Evolutionary conservation across 176 grass and related monocot genomes (phyloP), one percentile per base, ranked within the genome.

Genomic region (Tillandsia leiboldiana): DNA sequence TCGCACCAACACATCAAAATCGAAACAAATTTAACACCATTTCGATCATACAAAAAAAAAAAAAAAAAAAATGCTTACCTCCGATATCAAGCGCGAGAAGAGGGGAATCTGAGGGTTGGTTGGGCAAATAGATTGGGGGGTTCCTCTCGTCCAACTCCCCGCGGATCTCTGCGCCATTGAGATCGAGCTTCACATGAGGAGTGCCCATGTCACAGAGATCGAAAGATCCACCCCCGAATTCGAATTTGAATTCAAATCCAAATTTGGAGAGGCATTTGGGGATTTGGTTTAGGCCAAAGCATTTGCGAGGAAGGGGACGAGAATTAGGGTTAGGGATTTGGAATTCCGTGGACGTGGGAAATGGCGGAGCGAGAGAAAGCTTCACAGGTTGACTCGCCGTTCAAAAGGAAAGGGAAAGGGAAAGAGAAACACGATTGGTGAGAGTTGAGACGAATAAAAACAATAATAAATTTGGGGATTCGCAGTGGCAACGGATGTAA

Each of bases 31-130:
- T 47, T 11, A 13, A 17, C 8, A 50, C 9, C 6, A 64, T 64
- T 20, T 20, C 11, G 57, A 68, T 6, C 27, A 26, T 0, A n/a
- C 64, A 18, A 13, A 15, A 18, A 11, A 66, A 53, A 26, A 51
- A 56, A 8, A 50, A 10, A 33, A 49, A 22, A 22, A 18, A 12
- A 13, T 9, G 53, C 50, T 1, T 64, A 84, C 92, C 92, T 77
- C 92, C 88, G 61, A 96, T 91, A 77, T 96, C 92, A 66, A 96
- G 85, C 22, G 88, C 92, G 59, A 96, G 75, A 64, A 96, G 81
- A 26, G 88, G 83, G 3, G 73, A 57, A 23, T 83, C 85, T 62
- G 83, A 80, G 48, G 80, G 75, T 58, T 91, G 92, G 66, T 83
- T 84, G 12, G 92, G 92, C 63, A 96, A 83, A 81, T 70, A 78